Conservation (phyloP, 129 eudicot genomes). For the Flaveria bidentis region DNA sequence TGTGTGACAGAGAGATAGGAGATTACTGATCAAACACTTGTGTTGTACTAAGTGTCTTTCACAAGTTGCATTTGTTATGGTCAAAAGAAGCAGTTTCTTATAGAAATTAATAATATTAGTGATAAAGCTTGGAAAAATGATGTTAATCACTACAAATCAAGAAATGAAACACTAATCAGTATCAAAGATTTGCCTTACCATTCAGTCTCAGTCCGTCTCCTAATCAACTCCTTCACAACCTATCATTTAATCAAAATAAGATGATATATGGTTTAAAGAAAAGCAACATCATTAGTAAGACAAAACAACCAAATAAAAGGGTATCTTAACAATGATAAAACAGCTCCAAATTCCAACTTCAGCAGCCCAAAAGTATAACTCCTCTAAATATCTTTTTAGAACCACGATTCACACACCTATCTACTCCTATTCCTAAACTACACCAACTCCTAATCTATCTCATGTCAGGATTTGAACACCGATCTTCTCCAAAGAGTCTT, state of each 20-base stretch:
- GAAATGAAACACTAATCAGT: background rate
- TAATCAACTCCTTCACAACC: slow-evolving; percentile 79
- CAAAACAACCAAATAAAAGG: background rate
- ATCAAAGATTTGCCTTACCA: slow-evolving; percentile 44
- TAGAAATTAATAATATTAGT: background rate
- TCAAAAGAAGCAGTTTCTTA: background rate
- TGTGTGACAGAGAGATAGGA: background rate
- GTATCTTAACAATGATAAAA: background rate
- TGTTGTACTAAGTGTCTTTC: slow-evolving; percentile 6
- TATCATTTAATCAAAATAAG: slow-evolving; percentile 21
- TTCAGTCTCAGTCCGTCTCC: slow-evolving; percentile 65
- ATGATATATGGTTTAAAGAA: background rate
- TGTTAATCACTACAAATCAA: background rate
- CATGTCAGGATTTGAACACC: no score
- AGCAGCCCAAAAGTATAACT: background rate
- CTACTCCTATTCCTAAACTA: no score
- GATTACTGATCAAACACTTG: background rate
- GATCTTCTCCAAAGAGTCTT: no score
- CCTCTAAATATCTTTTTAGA: background rate
- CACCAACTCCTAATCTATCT: no score
- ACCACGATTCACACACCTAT: no score
- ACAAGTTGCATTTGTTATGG: slow-evolving; percentile 6
- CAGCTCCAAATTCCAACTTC: background rate
- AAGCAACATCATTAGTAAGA: slow-evolving; percentile 15
- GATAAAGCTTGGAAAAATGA: background rate